These are phyloP conservation scores for Oryza rufipogon DNA, from an alignment of 176 grass and related monocot genomes.

Conservation along the genomic window DNA sequence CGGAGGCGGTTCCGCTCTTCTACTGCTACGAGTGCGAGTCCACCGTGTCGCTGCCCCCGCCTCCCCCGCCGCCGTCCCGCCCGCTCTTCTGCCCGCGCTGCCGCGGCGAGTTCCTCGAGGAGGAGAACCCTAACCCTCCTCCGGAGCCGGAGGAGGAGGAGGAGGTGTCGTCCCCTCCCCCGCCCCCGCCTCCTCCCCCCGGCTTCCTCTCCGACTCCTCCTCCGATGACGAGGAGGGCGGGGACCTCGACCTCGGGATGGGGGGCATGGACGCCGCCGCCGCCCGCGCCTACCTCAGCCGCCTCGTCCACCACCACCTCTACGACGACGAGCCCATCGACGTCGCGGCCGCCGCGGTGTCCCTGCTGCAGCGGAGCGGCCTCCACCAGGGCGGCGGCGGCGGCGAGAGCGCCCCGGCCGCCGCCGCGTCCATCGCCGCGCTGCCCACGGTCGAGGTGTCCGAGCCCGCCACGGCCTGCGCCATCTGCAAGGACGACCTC, in stretches of 20 bases:
- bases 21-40: constrained; percentile 64
- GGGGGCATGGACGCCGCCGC: constrained; percentile 19
- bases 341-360: constrained; percentile 32
- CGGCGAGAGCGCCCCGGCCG: constrained; percentile 40
- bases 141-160: neutral
- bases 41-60: constrained; percentile 40
- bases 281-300: constrained; percentile 34
- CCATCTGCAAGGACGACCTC: constrained; percentile 91
- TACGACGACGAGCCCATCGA: constrained; percentile 35
- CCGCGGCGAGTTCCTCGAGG: constrained; percentile 56
- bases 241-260: constrained; percentile 30
- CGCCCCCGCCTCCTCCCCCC: constrained; percentile 39
- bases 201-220: constrained; percentile 45
- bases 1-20: constrained; percentile 4
- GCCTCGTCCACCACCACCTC: constrained; percentile 44
- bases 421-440: constrained; percentile 60
- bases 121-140: constrained; percentile 39
- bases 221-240: constrained; percentile 23
- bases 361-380: constrained; percentile 25
- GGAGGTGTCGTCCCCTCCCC: constrained; percentile 18
- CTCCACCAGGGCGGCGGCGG: constrained; percentile 12
- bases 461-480: constrained; percentile 50
- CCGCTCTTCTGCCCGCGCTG: constrained; percentile 64
- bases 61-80: constrained; percentile 6
- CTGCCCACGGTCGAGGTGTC: constrained; percentile 69